Conservation (phyloP, 768 basidiomycete genomes). For the Boletales sp. region DNA sequence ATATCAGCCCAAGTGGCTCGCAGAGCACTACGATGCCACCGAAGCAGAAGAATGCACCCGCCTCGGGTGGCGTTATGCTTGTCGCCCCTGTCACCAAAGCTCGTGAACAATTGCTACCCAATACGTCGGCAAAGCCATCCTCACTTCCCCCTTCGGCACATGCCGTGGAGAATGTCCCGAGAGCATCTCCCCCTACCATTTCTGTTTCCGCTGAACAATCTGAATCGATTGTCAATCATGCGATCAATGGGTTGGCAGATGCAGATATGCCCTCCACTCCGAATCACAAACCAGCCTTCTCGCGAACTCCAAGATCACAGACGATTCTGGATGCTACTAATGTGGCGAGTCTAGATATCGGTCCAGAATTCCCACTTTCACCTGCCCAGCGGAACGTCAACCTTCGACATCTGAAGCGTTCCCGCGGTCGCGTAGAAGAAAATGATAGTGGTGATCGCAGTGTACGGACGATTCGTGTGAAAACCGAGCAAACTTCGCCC, state of each 20-base stretch:
- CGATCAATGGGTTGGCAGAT: neutral
- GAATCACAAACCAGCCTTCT: slow-evolving; percentile 7
- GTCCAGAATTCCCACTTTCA: slow-evolving; percentile 18
- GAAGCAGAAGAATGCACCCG: slow-evolving; percentile 1
- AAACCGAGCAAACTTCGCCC: slow-evolving; percentile 15
- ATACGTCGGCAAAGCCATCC: neutral
- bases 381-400: slow-evolving; percentile 27
- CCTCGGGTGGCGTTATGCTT: slow-evolving; percentile 20
- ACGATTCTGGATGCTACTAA: slow-evolving; percentile 14
- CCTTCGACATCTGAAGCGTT: slow-evolving; percentile 29
- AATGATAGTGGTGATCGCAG: slow-evolving; percentile 28
- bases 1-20: neutral
- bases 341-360: slow-evolving; percentile 15
- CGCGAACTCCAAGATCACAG: slow-evolving; percentile 23
- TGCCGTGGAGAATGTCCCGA: neutral
- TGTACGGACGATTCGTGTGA: slow-evolving; percentile 16
- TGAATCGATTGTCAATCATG: slow-evolving; percentile 12
- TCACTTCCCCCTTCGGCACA: neutral
- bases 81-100: slow-evolving; percentile 1
- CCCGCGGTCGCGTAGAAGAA: slow-evolving; percentile 24
- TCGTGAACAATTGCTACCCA: slow-evolving; percentile 1
- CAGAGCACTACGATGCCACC: slow-evolving; percentile 1
- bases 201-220: slow-evolving; percentile 12
- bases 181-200: slow-evolving; percentile 3
- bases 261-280: slow-evolving; percentile 2